Percentiles rank a stretch among this genome's conserved stretches.
These are phyloP conservation scores for Hevea brasiliensis DNA, from an alignment of 345 rosid genomes.

Conservation along the genomic window DNA sequence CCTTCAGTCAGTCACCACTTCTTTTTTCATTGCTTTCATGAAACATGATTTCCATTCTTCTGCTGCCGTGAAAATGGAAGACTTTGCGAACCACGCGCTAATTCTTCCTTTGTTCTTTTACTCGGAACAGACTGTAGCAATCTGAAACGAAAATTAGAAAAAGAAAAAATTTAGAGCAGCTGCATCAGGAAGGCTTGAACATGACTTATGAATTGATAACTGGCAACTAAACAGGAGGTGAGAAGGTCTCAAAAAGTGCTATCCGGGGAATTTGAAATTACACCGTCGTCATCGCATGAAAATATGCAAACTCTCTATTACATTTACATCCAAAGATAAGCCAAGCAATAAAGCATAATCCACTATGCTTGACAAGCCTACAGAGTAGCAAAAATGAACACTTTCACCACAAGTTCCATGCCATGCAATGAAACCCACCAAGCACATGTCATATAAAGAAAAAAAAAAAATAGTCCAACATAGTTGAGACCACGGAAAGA, in stretches of 20 bases:
- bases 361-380: too few relatives aligned
- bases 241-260: not conserved
- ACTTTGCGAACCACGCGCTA: conserved; percentile 16
- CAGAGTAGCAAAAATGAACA: too few relatives aligned
- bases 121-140: conserved; percentile 25
- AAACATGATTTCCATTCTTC: conserved; percentile 30
- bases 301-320: too few relatives aligned
- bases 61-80: conserved; percentile 18
- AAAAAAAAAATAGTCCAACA: too few relatives aligned
- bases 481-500: too few relatives aligned
- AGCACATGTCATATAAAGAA: too few relatives aligned
- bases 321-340: too few relatives aligned
- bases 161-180: too few relatives aligned
- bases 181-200: not conserved
- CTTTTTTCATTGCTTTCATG: not conserved
- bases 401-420: too few relatives aligned
- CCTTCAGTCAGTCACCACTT: not conserved
- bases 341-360: too few relatives aligned
- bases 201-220: not conserved
- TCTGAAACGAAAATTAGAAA: conserved; percentile 32
- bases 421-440: too few relatives aligned
- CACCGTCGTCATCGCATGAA: not conserved
- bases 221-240: not conserved
- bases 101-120: conserved; percentile 36
- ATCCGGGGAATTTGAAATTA: not conserved